phyloP scores from a whole-genome alignment of 108 stramenopile species.

The Skeletonema costatum region DNA sequence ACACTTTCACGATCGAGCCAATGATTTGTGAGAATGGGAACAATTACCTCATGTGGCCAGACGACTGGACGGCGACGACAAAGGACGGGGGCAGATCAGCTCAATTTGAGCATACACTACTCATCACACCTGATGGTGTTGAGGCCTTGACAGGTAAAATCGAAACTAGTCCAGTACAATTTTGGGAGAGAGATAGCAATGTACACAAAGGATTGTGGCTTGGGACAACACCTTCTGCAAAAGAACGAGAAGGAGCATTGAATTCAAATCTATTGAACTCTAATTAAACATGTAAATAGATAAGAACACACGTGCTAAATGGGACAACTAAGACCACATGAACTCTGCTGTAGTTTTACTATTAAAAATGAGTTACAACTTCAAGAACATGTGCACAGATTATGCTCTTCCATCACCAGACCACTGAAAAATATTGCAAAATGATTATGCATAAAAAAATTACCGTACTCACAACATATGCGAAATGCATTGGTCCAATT shows the following conservation, averaged over 20 bases:
- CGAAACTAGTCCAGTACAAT: conserved; percentile 76
- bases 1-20: conserved; percentile 99
- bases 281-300: neutral
- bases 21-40: conserved; percentile 96
- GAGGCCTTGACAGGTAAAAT: conserved; percentile 90
- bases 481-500: too few relatives aligned
- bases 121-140: conserved; percentile 88
- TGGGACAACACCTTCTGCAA: conserved; percentile 66
- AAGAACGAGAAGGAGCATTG: conserved; percentile 43
- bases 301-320: neutral
- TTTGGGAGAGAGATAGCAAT: conserved; percentile 86
- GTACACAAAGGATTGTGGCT: conserved; percentile 79
- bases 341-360: too few relatives aligned
- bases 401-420: too few relatives aligned
- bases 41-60: conserved; percentile 83
- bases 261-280: conserved; percentile 25
- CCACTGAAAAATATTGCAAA: neutral
- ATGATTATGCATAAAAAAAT: neutral
- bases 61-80: conserved; percentile 98
- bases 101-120: conserved; percentile 95
- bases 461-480: too few relatives aligned
- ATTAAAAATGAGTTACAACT: too few relatives aligned
- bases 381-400: too few relatives aligned
- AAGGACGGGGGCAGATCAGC: conserved; percentile 84
- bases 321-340: too few relatives aligned